Percentiles rank a stretch among this genome's conserved stretches.
phyloP scores from a whole-genome alignment of 2,329 filamentous ascomycete species.

The Trichoderma guizhouense region DNA sequence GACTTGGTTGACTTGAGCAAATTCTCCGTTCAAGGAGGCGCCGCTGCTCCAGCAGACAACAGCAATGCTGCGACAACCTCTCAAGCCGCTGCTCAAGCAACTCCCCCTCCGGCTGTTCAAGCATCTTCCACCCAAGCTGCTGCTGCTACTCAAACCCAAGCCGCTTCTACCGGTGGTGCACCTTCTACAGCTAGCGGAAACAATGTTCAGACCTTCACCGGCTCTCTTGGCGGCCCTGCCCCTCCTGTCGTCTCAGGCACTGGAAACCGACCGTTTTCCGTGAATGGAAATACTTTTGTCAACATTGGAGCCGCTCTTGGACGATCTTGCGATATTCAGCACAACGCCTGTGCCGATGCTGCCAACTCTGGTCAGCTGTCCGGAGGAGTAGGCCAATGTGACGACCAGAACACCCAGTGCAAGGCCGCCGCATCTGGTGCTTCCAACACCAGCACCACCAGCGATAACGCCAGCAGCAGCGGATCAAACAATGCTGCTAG shows the following conservation, averaged over 20 bases:
- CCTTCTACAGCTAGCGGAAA: background rate
- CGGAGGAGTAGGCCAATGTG: constrained; percentile 34
- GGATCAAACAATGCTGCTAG: background rate
- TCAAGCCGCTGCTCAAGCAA: background rate
- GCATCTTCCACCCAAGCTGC: background rate
- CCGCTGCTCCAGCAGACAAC: background rate
- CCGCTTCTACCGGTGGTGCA: background rate
- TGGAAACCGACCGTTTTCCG: constrained; percentile 49
- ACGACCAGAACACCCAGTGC: background rate
- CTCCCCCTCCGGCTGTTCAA: background rate
- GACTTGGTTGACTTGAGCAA: background rate
- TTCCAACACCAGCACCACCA: background rate
- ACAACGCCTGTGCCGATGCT: constrained; percentile 58
- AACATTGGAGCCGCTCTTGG: constrained; percentile 54
- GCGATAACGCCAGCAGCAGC: background rate
- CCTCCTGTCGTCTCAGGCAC: background rate
- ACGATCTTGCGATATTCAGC: constrained; percentile 61
- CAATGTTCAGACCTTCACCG: background rate
- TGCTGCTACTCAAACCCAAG: background rate
- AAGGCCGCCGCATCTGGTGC: background rate
- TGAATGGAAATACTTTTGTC: constrained; percentile 57
- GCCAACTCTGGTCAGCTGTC: constrained; percentile 49
- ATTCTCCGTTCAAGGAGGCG: background rate
- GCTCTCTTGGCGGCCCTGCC: background rate
- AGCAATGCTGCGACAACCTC: background rate